phyloP scores from a whole-genome alignment of 2,329 filamentous ascomycete genomes.

The Davidsoniella neocaledoniae region DNA sequence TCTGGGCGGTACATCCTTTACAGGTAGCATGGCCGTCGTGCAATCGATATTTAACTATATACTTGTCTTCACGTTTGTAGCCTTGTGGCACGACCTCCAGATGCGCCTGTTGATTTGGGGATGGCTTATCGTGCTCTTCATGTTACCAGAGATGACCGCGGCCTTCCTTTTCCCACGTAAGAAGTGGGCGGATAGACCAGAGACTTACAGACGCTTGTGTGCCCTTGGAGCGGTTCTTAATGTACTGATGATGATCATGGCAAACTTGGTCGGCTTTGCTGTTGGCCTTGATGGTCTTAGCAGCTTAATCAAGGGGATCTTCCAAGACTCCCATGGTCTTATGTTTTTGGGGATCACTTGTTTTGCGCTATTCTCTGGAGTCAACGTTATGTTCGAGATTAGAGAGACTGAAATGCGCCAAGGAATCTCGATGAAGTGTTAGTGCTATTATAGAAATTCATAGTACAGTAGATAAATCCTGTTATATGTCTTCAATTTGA shows the following conservation, averaged over 20 bases:
- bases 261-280: slow-evolving; percentile 89
- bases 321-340: slow-evolving; percentile 56
- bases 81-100: slow-evolving; percentile 95
- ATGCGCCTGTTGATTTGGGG: slow-evolving; percentile 85
- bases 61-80: slow-evolving; percentile 87
- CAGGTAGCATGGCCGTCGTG: slow-evolving; percentile 28
- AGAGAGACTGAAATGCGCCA: slow-evolving; percentile 67
- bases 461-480: too few species aligned
- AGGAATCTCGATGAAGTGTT: slow-evolving; percentile 75
- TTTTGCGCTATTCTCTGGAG: slow-evolving; percentile 61
- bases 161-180: slow-evolving; percentile 53
- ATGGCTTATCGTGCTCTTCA: slow-evolving; percentile 89
- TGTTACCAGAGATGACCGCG: slow-evolving; percentile 71
- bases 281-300: slow-evolving; percentile 77
- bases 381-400: slow-evolving; percentile 94
- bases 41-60: slow-evolving; percentile 59
- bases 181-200: slow-evolving; percentile 53
- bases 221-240: slow-evolving; percentile 69
- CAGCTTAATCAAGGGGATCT: slow-evolving; percentile 56
- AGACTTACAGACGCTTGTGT: slow-evolving; percentile 62
- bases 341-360: slow-evolving; percentile 58
- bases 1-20: slow-evolving; percentile 52
- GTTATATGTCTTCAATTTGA: too few species aligned
- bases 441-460: slow-evolving; percentile 9
- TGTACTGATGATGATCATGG: slow-evolving; percentile 86